These are phyloP conservation scores for Ascochyta fabae DNA, from an alignment of 2,329 filamentous ascomycete genomes.

Conservation along the genomic window DNA sequence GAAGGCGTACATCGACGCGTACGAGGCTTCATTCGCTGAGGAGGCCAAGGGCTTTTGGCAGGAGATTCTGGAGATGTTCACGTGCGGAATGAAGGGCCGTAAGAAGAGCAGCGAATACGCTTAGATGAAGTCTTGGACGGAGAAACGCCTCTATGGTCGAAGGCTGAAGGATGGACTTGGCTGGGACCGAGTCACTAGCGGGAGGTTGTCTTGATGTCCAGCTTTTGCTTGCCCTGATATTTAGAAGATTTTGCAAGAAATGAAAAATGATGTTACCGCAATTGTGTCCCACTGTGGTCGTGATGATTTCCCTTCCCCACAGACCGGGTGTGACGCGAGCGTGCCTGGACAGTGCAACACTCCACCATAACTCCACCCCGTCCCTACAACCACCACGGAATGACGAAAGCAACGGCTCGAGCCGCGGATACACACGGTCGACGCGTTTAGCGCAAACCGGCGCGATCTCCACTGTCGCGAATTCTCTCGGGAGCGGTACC, in stretches of 20 bases:
- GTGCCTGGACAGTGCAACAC: neutral
- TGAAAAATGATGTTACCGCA: neutral
- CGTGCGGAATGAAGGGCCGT: constrained; percentile 16
- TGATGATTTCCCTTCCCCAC: neutral
- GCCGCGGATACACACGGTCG: neutral
- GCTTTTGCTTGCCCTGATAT: neutral
- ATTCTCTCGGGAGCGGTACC: constrained; percentile 4
- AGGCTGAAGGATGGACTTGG: neutral
- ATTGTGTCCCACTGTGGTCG: neutral
- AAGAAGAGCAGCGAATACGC: constrained; percentile 14
- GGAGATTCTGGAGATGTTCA: constrained; percentile 32
- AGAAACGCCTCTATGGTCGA: neutral
- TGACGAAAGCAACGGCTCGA: neutral
- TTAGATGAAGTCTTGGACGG: neutral
- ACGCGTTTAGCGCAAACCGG: neutral
- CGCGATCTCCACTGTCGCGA: neutral
- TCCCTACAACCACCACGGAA: neutral
- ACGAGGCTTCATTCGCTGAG: constrained; percentile 29
- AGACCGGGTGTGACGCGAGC: neutral
- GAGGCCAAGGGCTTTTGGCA: constrained; percentile 36
- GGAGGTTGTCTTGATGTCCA: neutral
- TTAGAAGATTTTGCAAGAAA: neutral
- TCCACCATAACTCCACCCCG: neutral
- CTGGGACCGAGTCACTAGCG: neutral
- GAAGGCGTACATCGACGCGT: constrained; percentile 53